Evolutionary conservation across 2,329 filamentous ascomycete species (phyloP), one percentile per base, ranked within the genome.

Genomic region (Sporothrix dimorphospora): DNA sequence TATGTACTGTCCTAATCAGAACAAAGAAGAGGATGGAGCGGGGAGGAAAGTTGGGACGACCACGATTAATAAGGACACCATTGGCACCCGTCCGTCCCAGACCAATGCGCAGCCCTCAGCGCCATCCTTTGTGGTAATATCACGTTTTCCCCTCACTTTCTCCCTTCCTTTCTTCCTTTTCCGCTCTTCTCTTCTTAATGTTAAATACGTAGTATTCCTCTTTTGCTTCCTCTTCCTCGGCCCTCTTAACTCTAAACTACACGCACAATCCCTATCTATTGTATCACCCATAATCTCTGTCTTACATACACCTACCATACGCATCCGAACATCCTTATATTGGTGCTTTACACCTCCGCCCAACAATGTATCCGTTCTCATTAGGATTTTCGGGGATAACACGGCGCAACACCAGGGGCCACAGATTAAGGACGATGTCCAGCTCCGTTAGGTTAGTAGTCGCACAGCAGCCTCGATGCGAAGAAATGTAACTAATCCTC

Each of bases 401-500:
- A 21, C 19, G 7, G 16, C 49, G 49, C 9, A 21, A 21, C 21
- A 51, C 1, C 49, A 51, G 49, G 49, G n/a, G n/a, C 49, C 49
- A 51, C 49, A 51, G 49, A 51, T 51, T 51, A 51, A 21, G 49
- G 49, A 51, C 49, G 47, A n/a, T 16, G 49, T 51, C 49, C 49
- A 51, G n/a, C 49, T 51, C 49, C 49, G 49, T 51, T 51, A 51
- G 49, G 49, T 51, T 51, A 51, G 49, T 51, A 51, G 49, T n/a
- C 49, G 49, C 49, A 51, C n/a, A 51, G 49, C 49, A 51, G 49
- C 6, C 49, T 51, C n/a, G 19, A 51, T 24, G 49, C 16, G 49
- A 51, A 51, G 49, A 51, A 51, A 51, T 51, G 9, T 51, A 51
- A 51, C 49, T 51, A 51, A 51, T 21, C 19, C 47, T 51, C 49